Base-by-base conservation (phyloP, 495 filamentous ascomycete species). In the Bombardia bombarda region DNA sequence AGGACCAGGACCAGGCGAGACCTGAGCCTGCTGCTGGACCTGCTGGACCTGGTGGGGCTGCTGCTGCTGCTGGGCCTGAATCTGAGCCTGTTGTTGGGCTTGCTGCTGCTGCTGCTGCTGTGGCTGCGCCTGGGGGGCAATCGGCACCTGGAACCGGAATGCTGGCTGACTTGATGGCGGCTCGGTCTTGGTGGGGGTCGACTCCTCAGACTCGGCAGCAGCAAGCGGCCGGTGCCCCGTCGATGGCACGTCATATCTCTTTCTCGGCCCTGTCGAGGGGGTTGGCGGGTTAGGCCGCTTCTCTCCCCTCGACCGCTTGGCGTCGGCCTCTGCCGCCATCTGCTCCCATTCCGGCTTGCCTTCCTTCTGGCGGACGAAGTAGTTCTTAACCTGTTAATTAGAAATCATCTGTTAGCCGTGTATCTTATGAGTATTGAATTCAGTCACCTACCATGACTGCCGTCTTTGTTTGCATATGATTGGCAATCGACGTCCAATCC, bases 381-480 rank as follows among this genome's bases (percentile, higher is more conserved):
- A 89, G 55, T 97, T 97, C 62, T 92, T 93, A 32, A 97, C 86
- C 88, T 95, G 52, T 34, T n/a, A n/a, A 36, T 9, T 22, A 23
- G 45, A 39, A 21, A 47, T n/a, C n/a, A n/a, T n/a, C 33, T 30
- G 55, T 42, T 45, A 62, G 44, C 61, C 46, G 54, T 46, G 45
- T 57, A 51, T 40, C 22, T 45, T 30, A 32, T 21, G 18, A 44
- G 34, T n/a, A n/a, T n/a, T n/a, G n/a, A n/a, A n/a, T n/a, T n/a
- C n/a, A n/a, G n/a, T n/a, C n/a, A 21, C 40, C 36, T 75, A 93
- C 93, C 92, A 97, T 98, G 12, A 87, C 84, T 8, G 83, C 79
- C 5, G 92, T 95, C 63, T 97, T 97, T 0, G 90, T 84, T 46
- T 83, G 83, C 85, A 97, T 92, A 32, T 84, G 78, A 30, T 73